A percentile compares a stretch with the other conserved stretches of the same genome.
phyloP scores from a whole-genome alignment of 2,329 filamentous ascomycete genomes.

The Kalmusia sp. region DNA sequence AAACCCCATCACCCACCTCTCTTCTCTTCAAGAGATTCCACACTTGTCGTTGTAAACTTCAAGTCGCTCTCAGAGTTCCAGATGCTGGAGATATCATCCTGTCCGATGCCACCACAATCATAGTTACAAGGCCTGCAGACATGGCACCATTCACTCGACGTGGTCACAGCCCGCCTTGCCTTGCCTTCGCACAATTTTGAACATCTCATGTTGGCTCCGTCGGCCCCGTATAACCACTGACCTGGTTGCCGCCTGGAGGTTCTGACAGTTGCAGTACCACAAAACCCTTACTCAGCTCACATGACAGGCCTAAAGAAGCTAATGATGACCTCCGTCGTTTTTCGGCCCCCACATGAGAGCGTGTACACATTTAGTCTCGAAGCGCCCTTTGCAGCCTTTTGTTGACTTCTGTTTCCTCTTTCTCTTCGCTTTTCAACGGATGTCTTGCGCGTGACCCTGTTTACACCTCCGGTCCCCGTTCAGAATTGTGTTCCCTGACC shows the following conservation, averaged over 20 bases:
- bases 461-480: not conserved
- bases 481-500: not conserved
- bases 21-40: not conserved
- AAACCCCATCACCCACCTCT: not conserved
- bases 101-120: no score
- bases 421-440: not conserved
- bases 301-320: constrained; percentile 7
- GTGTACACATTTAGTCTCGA: constrained; percentile 1
- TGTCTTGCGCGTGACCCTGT: not conserved
- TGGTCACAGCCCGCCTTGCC: no score
- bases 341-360: constrained; percentile 16
- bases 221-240: not conserved
- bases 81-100: no score
- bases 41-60: no score
- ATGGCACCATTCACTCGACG: no score
- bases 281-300: not conserved
- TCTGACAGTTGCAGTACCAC: not conserved
- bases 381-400: not conserved
- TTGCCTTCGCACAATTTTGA: no score
- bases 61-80: no score
- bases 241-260: not conserved
- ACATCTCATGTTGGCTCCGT: no score
- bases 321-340: constrained; percentile 5
- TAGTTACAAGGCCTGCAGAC: no score
- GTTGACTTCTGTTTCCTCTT: not conserved